Evolutionary conservation across 2,329 filamentous ascomycete species (phyloP), one percentile per base, ranked within the genome.

Genomic region (Cladorrhinum sp.): DNA sequence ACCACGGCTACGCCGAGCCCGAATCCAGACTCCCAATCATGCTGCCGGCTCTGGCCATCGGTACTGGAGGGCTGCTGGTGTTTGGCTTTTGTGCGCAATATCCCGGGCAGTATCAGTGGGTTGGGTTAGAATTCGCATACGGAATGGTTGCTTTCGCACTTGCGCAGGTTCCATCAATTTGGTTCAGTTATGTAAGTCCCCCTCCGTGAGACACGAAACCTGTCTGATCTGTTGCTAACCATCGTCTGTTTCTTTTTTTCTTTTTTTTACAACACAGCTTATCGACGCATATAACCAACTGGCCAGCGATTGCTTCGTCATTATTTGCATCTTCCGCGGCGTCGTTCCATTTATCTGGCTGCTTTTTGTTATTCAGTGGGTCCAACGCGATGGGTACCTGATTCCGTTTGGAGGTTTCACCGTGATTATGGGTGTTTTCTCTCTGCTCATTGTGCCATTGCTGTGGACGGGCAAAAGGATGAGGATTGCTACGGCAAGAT

Each of bases 281-380:
- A 81, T 84, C 36, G 82, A 84, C 39, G 73, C 79, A 0, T 84
- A 84, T 64, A 70, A 73, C 0, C 68, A 73, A 1, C 64, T 82
- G 1, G 77, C 79, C 0, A 77, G 76, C 1, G 81, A 84, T 64
- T 83, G 81, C 66, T 83, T 85, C 64, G 79, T 81, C 12, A 78
- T 80, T 55, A 77, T 84, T 0, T 82, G 80, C 1, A 77, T 77
- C 30, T 69, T 79, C 16, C 74, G 81, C 2, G 74, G 79, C 10
- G 69, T 82, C 4, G 76, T 85, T 8, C 74, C 77, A 0, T 84
- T 84, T 64, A 76, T 79, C 0, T 85, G 81, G 80, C 81, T 79
- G 0, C 83, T 83, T 58, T 83, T 84, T 50, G 77, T 80, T 0
- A 75, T 75, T 2, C 71, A 76, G 3, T 85, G 81, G 82, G 73